These are phyloP conservation scores for Talaromyces sp. DNA, from an alignment of 2,329 filamentous ascomycete genomes.

Conservation along the genomic window DNA sequence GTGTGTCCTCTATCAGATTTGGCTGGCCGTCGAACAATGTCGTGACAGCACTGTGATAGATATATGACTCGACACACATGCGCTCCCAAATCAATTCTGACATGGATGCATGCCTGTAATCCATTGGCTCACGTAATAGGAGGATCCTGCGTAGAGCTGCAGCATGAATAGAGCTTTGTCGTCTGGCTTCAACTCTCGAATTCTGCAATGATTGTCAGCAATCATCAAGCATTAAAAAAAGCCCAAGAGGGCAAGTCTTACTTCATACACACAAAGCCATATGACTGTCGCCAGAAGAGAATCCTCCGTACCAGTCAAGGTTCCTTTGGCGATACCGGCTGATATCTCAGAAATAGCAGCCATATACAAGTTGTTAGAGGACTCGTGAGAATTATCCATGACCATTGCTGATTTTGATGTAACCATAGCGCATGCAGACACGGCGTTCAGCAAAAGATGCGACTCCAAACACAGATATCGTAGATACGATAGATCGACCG, in stretches of 20 bases:
- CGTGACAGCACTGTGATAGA: constrained; percentile 16
- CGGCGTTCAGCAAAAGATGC: constrained; percentile 9
- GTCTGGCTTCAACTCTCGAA: not conserved
- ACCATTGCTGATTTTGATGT: not conserved
- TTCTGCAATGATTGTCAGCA: not conserved
- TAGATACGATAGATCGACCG: constrained; percentile 13
- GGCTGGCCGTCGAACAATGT: constrained; percentile 9
- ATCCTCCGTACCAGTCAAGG: constrained; percentile 11
- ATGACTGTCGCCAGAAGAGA: constrained; percentile 12
- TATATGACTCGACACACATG: constrained; percentile 17
- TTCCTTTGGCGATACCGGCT: not conserved
- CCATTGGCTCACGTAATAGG: constrained; percentile 11
- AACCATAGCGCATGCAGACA: constrained; percentile 12
- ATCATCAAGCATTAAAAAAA: not conserved
- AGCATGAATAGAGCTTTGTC: constrained; percentile 12
- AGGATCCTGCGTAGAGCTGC: constrained; percentile 11
- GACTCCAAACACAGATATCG: constrained; percentile 16
- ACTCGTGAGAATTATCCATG: not conserved
- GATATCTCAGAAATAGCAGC: constrained; percentile 12
- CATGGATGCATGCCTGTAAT: not conserved
- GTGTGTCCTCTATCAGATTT: constrained; percentile 12
- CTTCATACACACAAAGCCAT: constrained; percentile 16
- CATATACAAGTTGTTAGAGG: constrained; percentile 7
- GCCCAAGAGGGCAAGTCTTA: not conserved
- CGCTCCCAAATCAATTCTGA: constrained; percentile 14